Evolutionary conservation across 2,329 filamentous ascomycete genomes (phyloP), one percentile per base, ranked within the genome.

Genomic region (Alternaria gansuensis): DNA sequence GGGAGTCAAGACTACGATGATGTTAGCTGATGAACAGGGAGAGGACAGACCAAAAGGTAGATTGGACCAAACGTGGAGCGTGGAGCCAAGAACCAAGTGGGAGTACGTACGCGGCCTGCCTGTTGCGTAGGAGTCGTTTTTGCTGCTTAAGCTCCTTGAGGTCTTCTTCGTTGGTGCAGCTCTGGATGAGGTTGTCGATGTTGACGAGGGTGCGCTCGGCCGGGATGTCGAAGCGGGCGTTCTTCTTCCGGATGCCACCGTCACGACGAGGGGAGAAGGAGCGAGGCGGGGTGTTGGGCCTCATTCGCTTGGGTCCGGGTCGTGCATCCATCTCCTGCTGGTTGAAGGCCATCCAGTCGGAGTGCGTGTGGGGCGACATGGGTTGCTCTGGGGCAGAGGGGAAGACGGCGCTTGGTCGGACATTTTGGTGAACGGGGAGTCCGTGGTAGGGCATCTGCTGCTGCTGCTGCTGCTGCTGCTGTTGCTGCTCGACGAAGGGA

Each of bases 121-220:
- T 88, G 81, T 99, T 99, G 74, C 95, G 87, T 64, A 99, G 84
- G 62, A 99, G 84, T 61, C 95, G 89, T 84, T 98, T 98, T 80
- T 97, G 95, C 78, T 97, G 93, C 86, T 99, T 99, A 73, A 99
- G 85, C 81, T 98, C 93, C 84, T 97, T 98, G 82, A 97, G 91
- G 82, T 96, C 90, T 66, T 95, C 88, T 73, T 98, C 94, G 77
- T 96, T 90, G 55, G 87, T 92, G 34, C 92, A 94, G 79, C 92
- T 88, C 52, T 89, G 85, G 78, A 99, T 98, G 74, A 98, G 85
- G 62, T 92, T 86, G 78, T 99, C 95, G 79, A 99, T 98, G 81
- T 96, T 98, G 83, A 87, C 89, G 69, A 99, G 86, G 73, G 93
- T 98, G 63, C 93, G 88, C 81, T 97, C 95, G 43, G 91, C 88